Evolutionary conservation across 176 grass and related monocot genomes (phyloP).

Genomic region (Phoenix dactylifera): DNA sequence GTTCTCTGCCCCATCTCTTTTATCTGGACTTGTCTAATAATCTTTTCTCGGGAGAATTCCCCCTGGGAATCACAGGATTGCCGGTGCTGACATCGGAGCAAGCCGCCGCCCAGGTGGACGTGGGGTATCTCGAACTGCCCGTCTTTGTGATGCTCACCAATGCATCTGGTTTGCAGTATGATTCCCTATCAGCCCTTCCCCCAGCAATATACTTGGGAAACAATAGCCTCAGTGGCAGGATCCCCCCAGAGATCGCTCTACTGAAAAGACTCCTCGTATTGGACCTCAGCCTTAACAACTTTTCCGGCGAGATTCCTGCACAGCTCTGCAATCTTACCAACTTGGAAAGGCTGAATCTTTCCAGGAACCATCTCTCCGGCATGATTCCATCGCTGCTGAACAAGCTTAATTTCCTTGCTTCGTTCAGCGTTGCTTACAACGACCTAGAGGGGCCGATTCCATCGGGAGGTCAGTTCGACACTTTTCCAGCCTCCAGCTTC

Average conservation of each 20-base stretch:
- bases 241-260: slow-evolving; percentile 43
- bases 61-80: slow-evolving; percentile 38
- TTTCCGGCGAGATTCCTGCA: slow-evolving; percentile 8
- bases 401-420: slow-evolving; percentile 45
- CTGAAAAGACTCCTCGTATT: slow-evolving; percentile 41
- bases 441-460: slow-evolving; percentile 56
- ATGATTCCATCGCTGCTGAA: slow-evolving; percentile 32
- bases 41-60: slow-evolving; percentile 44
- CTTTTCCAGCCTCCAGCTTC: slow-evolving; percentile 55
- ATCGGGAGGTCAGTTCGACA: slow-evolving; percentile 43
- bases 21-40: slow-evolving; percentile 58
- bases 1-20: slow-evolving; percentile 42
- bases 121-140: slow-evolving; percentile 51
- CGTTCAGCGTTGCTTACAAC: slow-evolving; percentile 61
- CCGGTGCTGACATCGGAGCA: slow-evolving; percentile 36
- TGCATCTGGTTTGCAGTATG: slow-evolving; percentile 32
- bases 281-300: slow-evolving; percentile 43
- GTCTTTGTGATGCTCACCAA: slow-evolving; percentile 25
- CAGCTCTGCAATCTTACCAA: slow-evolving; percentile 47
- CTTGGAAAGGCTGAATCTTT: slow-evolving; percentile 41
- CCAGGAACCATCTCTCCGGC: slow-evolving; percentile 52
- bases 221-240: slow-evolving; percentile 41
- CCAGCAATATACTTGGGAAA: slow-evolving; percentile 22
- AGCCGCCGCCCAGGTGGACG: slow-evolving; percentile 33
- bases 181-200: slow-evolving; percentile 50